A percentile compares a stretch with the other conserved stretches of the same genome.
phyloP scores from a whole-genome alignment of 495 filamentous ascomycete species.

The Haplographium delicatum region DNA sequence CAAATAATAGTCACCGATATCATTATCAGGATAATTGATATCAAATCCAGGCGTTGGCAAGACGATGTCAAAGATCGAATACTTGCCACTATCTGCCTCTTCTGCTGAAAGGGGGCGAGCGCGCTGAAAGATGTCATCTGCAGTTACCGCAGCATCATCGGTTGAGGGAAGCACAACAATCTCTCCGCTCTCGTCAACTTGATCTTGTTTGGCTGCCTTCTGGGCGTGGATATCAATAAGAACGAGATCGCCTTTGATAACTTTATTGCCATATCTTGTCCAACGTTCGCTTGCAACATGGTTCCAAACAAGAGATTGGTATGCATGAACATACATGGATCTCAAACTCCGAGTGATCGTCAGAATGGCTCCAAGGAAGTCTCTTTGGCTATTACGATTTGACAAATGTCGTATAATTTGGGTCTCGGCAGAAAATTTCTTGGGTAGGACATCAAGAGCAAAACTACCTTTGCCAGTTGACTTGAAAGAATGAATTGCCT shows the following conservation, averaged over 20 bases:
- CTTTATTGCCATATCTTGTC: conserved; percentile 60
- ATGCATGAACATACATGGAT: conserved; percentile 94
- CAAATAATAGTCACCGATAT: conserved; percentile 73
- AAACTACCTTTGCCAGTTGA: conserved; percentile 46
- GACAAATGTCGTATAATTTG: conserved; percentile 71
- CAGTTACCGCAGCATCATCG: conserved; percentile 47
- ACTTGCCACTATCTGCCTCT: conserved; percentile 75
- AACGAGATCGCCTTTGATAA: conserved; percentile 84
- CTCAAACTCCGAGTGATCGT: conserved; percentile 71
- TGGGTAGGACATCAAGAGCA: conserved; percentile 65
- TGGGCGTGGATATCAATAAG: conserved; percentile 54
- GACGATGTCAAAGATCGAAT: conserved; percentile 85
- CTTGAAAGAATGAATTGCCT: conserved; percentile 67
- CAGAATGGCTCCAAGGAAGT: conserved; percentile 75
- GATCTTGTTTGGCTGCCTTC: conserved; percentile 33
- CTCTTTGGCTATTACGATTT: conserved; percentile 35
- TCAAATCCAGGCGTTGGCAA: conserved; percentile 91
- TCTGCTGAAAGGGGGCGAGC: conserved; percentile 69
- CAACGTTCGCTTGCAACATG: conserved; percentile 70
- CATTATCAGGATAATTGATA: conserved; percentile 77
- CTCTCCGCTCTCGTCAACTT: conserved; percentile 62
- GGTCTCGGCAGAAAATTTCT: conserved; percentile 73
- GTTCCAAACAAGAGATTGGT: conserved; percentile 94
- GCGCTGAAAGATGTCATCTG: conserved; percentile 60
- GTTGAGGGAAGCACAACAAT: conserved; percentile 54